These are phyloP conservation scores for Cladophialophora chaetospira DNA, from an alignment of 2,329 filamentous ascomycete species.

Conservation along the genomic window DNA sequence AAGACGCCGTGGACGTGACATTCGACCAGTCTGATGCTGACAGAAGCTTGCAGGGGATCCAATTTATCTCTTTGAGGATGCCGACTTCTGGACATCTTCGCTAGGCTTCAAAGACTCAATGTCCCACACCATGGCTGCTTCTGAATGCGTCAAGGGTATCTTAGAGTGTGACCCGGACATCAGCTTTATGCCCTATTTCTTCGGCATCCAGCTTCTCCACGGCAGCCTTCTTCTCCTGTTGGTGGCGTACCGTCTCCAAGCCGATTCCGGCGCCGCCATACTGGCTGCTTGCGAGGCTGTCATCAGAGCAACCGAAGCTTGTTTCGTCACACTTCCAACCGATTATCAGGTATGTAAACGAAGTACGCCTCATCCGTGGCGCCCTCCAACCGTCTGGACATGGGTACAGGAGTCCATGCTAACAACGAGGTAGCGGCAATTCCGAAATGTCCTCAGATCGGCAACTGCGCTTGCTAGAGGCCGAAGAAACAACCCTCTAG, in stretches of 20 bases:
- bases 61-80: slow-evolving; percentile 53
- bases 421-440: slow-evolving; percentile 45
- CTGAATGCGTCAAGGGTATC: slow-evolving; percentile 50
- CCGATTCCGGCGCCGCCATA: slow-evolving; percentile 36
- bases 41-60: slow-evolving; percentile 40
- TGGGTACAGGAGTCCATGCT: too few species aligned
- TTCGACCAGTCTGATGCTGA: not conserved
- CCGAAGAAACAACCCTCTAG: slow-evolving; percentile 45
- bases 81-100: slow-evolving; percentile 54
- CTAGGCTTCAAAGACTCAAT: slow-evolving; percentile 50
- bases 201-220: slow-evolving; percentile 56
- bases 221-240: slow-evolving; percentile 54
- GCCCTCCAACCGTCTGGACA: too few species aligned
- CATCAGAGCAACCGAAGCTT: slow-evolving; percentile 55
- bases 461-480: slow-evolving; percentile 53
- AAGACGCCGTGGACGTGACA: too few species aligned
- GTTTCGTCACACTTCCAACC: slow-evolving; percentile 53
- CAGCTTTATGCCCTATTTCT: slow-evolving; percentile 56
- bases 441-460: slow-evolving; percentile 56
- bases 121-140: slow-evolving; percentile 51
- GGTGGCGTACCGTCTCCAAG: slow-evolving; percentile 53
- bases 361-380: too few species aligned
- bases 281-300: slow-evolving; percentile 54
- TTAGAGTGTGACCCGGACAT: slow-evolving; percentile 53
- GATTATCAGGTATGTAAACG: slow-evolving; percentile 59